These are phyloP conservation scores for Saprolegnia diclina DNA, from an alignment of 352 stramenopile species.

Conservation along the genomic window DNA sequence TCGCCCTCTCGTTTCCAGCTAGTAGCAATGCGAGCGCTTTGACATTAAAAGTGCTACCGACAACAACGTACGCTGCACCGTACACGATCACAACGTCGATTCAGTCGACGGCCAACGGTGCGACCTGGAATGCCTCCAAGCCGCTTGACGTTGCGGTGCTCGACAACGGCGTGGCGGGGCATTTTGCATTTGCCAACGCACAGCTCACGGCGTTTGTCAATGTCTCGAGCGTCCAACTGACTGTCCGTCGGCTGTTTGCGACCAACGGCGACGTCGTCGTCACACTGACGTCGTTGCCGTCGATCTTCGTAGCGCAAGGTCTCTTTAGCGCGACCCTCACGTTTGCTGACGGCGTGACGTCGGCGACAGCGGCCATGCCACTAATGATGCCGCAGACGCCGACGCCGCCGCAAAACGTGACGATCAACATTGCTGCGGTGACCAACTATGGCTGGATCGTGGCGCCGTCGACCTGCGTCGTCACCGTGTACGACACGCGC, in stretches of 20 bases:
- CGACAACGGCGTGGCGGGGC: conserved; percentile 11
- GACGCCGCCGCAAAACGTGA: not conserved
- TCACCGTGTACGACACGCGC: conserved; percentile 9
- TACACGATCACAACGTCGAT: conserved; percentile 10
- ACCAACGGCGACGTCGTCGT: not conserved
- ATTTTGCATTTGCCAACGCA: not conserved
- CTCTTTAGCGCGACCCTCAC: not conserved
- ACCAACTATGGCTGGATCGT: conserved; percentile 9
- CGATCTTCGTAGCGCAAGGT: not conserved
- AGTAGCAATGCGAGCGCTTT: not conserved
- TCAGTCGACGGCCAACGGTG: not conserved
- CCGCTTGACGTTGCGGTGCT: not conserved
- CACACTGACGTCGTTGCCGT: not conserved
- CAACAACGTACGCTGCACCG: not conserved
- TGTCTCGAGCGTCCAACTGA: not conserved
- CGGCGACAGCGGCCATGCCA: not conserved
- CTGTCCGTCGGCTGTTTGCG: not conserved
- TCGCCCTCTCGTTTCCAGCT: not conserved
- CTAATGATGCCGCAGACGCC: not conserved
- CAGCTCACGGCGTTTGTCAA: not conserved
- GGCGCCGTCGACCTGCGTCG: not conserved
- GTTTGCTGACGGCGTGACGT: not conserved
- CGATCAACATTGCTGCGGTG: not conserved
- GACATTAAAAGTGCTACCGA: not conserved
- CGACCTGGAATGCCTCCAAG: not conserved